Base-by-base conservation (phyloP, 2,329 filamentous ascomycete species). In the Phoma sp. region DNA sequence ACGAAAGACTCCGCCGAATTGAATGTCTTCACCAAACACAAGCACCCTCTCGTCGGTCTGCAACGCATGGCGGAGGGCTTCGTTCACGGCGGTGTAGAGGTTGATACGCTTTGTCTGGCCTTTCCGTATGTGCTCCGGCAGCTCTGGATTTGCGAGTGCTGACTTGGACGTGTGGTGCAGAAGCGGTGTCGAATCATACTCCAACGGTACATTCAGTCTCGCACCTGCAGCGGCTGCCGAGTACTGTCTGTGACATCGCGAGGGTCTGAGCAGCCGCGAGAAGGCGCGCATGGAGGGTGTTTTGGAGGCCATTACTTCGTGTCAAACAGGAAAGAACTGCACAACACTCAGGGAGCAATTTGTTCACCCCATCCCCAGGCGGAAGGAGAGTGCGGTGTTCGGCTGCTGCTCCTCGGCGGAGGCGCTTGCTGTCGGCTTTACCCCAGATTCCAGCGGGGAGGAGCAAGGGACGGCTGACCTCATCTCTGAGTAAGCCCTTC, bases 1-100 rank as follows among this genome's bases (percentile, higher is more conserved):
- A 51, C 95, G 85, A 71, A 99, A 99, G 14, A 99, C 95, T 47
- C 95, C 95, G 34, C 95, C 95, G 66, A 99, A 99, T 12, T 95
- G 91, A 7, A 99, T 92, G 72, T 99, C 95, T 76, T 99, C 95
- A 34, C 95, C 95, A 68, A 99, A 99, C 9, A 99, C 83, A 51
- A 98, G 80, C 18, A 96, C 92, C 15, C 88, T 87, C 60, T 96
- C 91, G 66, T 97, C 93, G 29, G 88, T 85, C 14, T 89, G 85
- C 23, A 99, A 83, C 20, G 93, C 91, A 54, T 89, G 90, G 18
- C 90, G 85, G 18, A 99, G 82, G 10, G 93, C 93, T 61, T 93
- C 87, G 73, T 98, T 98, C 80, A 99, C 87, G 43, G 95, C 89
- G 74, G 96, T 92, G 78, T 95, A 97, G 30, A 97, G 84, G 77